These are phyloP conservation scores for Hibiscus tridactylites DNA, from an alignment of 345 rosid species.

Conservation along the genomic window DNA sequence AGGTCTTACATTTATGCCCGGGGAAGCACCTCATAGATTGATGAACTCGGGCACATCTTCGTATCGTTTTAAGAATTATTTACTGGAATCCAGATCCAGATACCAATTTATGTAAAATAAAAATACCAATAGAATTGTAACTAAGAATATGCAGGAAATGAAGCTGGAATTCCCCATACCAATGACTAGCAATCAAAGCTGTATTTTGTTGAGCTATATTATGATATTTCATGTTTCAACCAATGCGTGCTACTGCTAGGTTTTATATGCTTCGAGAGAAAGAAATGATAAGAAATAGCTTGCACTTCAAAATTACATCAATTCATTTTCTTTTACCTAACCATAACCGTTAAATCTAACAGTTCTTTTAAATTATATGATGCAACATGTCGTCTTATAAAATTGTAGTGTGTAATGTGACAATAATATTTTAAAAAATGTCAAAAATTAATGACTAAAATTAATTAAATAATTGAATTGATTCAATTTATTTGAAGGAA, in stretches of 20 bases:
- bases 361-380: too few relatives aligned
- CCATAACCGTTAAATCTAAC: too few relatives aligned
- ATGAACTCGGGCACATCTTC: not conserved
- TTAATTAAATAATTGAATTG: too few relatives aligned
- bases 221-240: not conserved
- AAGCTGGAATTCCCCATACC: not conserved
- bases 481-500: too few relatives aligned
- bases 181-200: not conserved
- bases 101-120: conserved; percentile 23
- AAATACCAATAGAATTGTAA: conserved; percentile 10
- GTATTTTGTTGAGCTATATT: not conserved
- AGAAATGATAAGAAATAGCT: not conserved
- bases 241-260: not conserved
- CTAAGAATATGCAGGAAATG: not conserved
- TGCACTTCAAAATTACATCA: too few relatives aligned
- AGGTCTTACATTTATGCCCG: not conserved
- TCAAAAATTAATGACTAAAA: too few relatives aligned
- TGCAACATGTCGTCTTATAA: too few relatives aligned
- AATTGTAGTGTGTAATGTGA: too few relatives aligned
- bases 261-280: not conserved
- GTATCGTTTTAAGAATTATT: too few relatives aligned
- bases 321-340: too few relatives aligned
- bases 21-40: not conserved
- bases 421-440: too few relatives aligned
- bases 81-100: not conserved